Percentiles rank a stretch among this genome's conserved stretches.
Evolutionary conservation across 257 asterid species (phyloP).

Genomic region (Paulownia fortunei): DNA sequence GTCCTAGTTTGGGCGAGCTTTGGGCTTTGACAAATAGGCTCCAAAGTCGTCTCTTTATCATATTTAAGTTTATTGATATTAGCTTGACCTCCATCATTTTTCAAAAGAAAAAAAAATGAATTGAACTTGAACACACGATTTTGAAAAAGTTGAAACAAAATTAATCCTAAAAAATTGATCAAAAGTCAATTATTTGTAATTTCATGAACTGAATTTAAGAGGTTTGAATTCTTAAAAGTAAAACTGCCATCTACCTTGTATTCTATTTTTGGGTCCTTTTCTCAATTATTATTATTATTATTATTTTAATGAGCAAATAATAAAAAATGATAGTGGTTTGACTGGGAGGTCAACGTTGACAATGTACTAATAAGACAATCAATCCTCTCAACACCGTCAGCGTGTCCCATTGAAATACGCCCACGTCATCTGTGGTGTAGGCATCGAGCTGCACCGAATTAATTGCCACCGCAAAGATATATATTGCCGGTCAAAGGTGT

Average conservation of each 20-base stretch:
- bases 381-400: constrained; percentile 33
- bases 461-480: not conserved
- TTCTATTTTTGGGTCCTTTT: not conserved
- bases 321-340: constrained; percentile 35
- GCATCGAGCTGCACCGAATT: not conserved
- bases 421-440: constrained; percentile 23
- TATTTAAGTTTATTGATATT: too few species aligned
- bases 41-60: too few species aligned
- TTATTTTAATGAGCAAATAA: not conserved
- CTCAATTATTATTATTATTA: not conserved
- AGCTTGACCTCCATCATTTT: not conserved
- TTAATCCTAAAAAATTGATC: not conserved
- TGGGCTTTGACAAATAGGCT: too few species aligned
- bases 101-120: too few species aligned
- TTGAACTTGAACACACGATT: not conserved
- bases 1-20: too few species aligned
- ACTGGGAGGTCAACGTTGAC: constrained; percentile 35
- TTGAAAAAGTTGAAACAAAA: not conserved
- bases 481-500: not conserved
- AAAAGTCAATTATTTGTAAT: constrained; percentile 11
- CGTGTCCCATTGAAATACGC: not conserved
- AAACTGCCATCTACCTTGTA: not conserved
- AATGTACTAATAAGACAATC: not conserved
- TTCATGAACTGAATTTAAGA: not conserved
- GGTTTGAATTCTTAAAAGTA: not conserved